Evolutionary conservation across 768 basidiomycete genomes (phyloP).

Genomic region (Pisolithus microcarpus): DNA sequence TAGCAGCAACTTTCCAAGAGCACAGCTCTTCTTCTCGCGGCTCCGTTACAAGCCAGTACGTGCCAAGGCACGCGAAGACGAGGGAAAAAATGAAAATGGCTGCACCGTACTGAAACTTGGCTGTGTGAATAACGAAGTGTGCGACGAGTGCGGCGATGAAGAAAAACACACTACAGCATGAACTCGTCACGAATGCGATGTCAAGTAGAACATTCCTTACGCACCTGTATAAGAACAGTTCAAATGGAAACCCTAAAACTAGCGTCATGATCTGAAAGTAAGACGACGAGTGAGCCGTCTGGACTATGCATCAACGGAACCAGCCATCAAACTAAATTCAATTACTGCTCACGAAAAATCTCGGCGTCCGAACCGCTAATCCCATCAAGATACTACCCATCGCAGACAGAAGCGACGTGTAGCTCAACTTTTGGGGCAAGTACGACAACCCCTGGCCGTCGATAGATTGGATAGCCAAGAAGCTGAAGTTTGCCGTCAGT

Average conservation of each 20-base stretch:
- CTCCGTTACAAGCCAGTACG: too few relatives aligned
- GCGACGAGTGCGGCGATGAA: too few relatives aligned
- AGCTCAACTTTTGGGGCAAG: background rate
- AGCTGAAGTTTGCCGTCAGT: background rate
- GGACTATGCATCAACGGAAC: background rate
- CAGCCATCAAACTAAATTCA: background rate
- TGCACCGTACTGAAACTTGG: too few relatives aligned
- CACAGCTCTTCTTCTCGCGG: too few relatives aligned
- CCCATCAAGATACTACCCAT: background rate
- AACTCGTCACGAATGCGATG: too few relatives aligned
- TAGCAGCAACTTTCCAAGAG: too few relatives aligned
- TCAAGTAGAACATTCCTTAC: background rate
- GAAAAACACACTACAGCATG: too few relatives aligned
- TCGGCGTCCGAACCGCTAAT: background rate
- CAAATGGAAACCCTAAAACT: background rate
- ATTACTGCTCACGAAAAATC: background rate
- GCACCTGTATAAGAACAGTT: background rate
- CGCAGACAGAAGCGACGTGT: background rate
- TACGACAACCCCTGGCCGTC: background rate
- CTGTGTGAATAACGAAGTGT: too few relatives aligned
- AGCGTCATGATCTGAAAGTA: background rate
- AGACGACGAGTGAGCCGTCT: background rate
- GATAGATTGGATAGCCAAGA: background rate
- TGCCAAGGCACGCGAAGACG: too few relatives aligned
- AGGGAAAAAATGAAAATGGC: too few relatives aligned